phyloP scores from a whole-genome alignment of 108 stramenopile species.

The Pinguiococcus pyrenoidosus region DNA sequence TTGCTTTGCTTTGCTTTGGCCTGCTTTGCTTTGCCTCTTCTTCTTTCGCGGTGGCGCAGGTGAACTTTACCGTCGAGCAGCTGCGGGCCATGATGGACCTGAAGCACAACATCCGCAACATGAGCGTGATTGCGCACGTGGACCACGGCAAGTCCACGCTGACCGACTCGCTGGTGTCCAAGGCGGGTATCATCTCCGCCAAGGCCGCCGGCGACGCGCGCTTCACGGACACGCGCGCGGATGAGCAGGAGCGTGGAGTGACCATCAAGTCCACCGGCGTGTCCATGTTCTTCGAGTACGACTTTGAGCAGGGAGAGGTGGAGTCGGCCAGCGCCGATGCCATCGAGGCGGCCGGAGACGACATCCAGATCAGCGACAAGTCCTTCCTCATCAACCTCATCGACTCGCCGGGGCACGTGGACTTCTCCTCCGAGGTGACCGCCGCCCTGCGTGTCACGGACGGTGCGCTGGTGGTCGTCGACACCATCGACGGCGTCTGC shows the following conservation, averaged over 20 bases:
- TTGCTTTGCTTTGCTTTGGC: no score
- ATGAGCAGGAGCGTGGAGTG: constrained; percentile 99
- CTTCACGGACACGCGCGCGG: constrained; percentile 99
- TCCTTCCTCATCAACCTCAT: constrained; percentile 99
- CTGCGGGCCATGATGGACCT: constrained; percentile 99
- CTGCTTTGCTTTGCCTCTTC: no score
- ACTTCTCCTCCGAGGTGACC: constrained; percentile 99
- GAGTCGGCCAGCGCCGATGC: constrained; percentile 5
- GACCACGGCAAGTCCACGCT: constrained; percentile 99
- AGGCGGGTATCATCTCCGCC: constrained; percentile 98
- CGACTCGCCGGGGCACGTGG: constrained; percentile 99
- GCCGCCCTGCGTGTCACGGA: constrained; percentile 99
- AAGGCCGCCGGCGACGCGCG: constrained; percentile 98
- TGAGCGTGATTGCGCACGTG: constrained; percentile 99
- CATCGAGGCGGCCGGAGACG: constrained; percentile 21
- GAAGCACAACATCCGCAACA: constrained; percentile 99
- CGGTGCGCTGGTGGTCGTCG: constrained; percentile 98
- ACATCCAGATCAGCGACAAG: constrained; percentile 80
- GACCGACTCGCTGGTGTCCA: constrained; percentile 98
- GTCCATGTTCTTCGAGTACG: constrained; percentile 99
- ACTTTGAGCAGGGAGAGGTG: constrained; percentile 68
- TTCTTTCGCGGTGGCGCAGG: no score
- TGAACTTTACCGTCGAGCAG: constrained; percentile 98
- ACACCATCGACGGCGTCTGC: constrained; percentile 98
- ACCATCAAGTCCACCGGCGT: constrained; percentile 99